Base-by-base conservation (phyloP, 129 eudicot genomes). In the Rutidosis leptorrhynchoides region DNA sequence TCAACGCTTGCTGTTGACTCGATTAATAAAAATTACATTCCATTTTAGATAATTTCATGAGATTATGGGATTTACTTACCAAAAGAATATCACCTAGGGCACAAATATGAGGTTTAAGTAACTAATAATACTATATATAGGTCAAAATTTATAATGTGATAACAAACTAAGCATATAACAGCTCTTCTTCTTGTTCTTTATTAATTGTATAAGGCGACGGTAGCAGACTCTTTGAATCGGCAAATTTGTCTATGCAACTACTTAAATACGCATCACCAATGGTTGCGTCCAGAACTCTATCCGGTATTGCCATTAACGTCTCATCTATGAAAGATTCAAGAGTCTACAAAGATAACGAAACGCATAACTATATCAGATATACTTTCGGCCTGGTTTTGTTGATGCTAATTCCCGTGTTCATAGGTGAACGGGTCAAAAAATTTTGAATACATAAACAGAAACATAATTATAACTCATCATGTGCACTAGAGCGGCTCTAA, bases 321-420 rank as follows among this genome's bases (percentile, higher is more conserved):
- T 94, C 99, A 28, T 94, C 95, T 25, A 89, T 71, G 59, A 94
- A 59, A 46, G 89, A 73, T 82, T 89, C 83, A 29, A 94, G 59
- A 7, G 97, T 94, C 99, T 94, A 67, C 80, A 88, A 73, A 30
- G 26, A 58, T 27, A 52, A 42, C n/a, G 10, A 66, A 78, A 21
- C 22, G 53, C 23, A 23, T 63, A 53, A 29, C 26, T 22, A 8
- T 58, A 75, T 43, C 30, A 11, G 19, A 56, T 56, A 25, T n/a
- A n/a, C 7, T 23, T 52, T 25, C 59, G 1, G 22, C 1, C 5
- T 54, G 45, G 45, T 37, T 37, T 37, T 16, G 11, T 10, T 11
- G 12, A 37, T 10, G 16, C 45, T 37, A 37, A 37, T 37, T 10
- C 16, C 16, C 54, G 1, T 17, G 22, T 46, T 46, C 54, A 46